These are phyloP conservation scores for Wickerhamomyces hampshirensis DNA, from an alignment of 805 yeast genomes.

Conservation along the genomic window DNA sequence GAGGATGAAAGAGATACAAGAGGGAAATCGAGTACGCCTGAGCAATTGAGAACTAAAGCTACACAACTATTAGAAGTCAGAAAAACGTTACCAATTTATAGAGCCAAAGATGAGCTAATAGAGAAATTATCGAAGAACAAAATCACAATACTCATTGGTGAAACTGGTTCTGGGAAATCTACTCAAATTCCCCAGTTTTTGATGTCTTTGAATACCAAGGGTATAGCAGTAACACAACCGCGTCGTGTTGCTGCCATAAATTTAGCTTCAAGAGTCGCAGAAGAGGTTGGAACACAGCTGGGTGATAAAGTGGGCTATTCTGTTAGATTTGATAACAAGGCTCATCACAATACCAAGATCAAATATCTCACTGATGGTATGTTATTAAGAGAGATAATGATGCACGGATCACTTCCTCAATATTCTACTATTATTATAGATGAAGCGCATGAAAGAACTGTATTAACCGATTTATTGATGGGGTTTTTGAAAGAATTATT, in stretches of 20 bases:
- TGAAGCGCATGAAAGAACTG: slow-evolving; percentile 97
- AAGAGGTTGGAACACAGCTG: slow-evolving; percentile 70
- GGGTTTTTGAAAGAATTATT: slow-evolving; percentile 79
- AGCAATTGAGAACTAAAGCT: slow-evolving; percentile 32
- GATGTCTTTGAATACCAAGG: slow-evolving; percentile 44
- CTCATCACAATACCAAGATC: slow-evolving; percentile 56
- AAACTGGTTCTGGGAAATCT: slow-evolving; percentile 97
- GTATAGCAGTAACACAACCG: slow-evolving; percentile 93
- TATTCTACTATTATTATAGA: slow-evolving; percentile 82
- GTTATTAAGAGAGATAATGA: slow-evolving; percentile 87
- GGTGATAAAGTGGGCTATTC: slow-evolving; percentile 90
- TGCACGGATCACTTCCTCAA: slow-evolving; percentile 54
- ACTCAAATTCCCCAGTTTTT: slow-evolving; percentile 94
- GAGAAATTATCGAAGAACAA: slow-evolving; percentile 48
- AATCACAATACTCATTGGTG: slow-evolving; percentile 86
- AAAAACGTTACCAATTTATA: slow-evolving; percentile 67
- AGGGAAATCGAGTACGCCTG: slow-evolving; percentile 6
- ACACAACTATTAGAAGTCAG: slow-evolving; percentile 47
- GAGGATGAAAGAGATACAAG: slow-evolving; percentile 27
- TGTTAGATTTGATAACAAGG: slow-evolving; percentile 80
- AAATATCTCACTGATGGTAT: slow-evolving; percentile 96
- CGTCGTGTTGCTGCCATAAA: slow-evolving; percentile 97
- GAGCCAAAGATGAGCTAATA: slow-evolving; percentile 60
- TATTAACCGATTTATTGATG: slow-evolving; percentile 81
- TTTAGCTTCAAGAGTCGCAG: slow-evolving; percentile 87